phyloP scores from a whole-genome alignment of 139 green algal genomes.

The Cymbomonas tetramitiformis region DNA sequence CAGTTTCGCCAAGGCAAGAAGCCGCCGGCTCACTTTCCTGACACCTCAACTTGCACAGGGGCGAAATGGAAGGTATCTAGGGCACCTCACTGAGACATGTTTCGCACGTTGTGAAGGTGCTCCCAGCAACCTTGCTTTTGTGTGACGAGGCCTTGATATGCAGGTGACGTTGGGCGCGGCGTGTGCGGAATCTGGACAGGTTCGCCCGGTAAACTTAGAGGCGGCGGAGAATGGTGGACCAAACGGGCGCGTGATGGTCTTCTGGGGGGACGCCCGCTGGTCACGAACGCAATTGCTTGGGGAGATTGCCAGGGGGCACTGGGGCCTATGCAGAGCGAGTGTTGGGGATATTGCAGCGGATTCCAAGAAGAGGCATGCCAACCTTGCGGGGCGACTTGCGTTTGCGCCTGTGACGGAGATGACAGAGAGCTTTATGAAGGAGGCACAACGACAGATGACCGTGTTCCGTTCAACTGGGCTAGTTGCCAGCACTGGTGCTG shows the following conservation, averaged over 20 bases:
- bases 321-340: conserved; percentile 5
- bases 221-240: too few species aligned
- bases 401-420: conserved; percentile 19
- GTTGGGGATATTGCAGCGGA: background rate
- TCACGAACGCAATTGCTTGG: conserved; percentile 20
- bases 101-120: too few species aligned
- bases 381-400: background rate
- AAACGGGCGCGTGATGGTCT: conserved; percentile 9
- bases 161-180: too few species aligned
- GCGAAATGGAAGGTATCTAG: too few species aligned
- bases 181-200: too few species aligned
- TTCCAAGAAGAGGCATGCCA: background rate
- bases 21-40: too few species aligned
- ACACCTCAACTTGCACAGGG: too few species aligned
- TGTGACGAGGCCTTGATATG: too few species aligned
- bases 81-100: too few species aligned
- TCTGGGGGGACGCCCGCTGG: conserved; percentile 21
- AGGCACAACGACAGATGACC: background rate
- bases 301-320: conserved; percentile 17
- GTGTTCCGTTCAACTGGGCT: background rate
- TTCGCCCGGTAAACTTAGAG: too few species aligned
- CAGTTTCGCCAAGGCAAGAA: too few species aligned
- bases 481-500: background rate
- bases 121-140: too few species aligned
- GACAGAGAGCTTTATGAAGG: conserved; percentile 11